A percentile compares a stretch with the other conserved stretches of the same genome.
Evolutionary conservation across 169 alveolate genomes (phyloP).

Genomic region (Neospora caninum): DNA sequence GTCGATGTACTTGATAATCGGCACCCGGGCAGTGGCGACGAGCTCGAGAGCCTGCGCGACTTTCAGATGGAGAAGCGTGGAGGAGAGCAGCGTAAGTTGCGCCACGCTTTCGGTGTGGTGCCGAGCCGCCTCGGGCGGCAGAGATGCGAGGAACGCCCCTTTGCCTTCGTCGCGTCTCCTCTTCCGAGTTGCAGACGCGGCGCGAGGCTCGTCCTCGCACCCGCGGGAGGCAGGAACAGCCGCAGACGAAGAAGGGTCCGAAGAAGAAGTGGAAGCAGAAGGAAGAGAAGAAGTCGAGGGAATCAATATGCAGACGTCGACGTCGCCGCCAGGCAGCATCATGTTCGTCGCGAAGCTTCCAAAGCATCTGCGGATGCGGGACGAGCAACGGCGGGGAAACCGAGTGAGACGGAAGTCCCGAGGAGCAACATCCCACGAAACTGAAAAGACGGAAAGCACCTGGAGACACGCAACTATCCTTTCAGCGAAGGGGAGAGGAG

Average conservation of each 20-base stretch:
- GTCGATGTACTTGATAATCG: slow-evolving; percentile 72
- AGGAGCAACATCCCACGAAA: neutral
- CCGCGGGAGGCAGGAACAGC: neutral
- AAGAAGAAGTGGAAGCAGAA: neutral
- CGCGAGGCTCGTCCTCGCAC: neutral
- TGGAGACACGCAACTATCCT: too few relatives aligned
- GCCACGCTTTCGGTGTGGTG: neutral
- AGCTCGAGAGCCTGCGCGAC: slow-evolving; percentile 40
- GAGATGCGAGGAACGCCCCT: neutral
- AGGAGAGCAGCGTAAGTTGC: slow-evolving; percentile 11
- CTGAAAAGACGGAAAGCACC: neutral
- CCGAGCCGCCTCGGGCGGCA: neutral
- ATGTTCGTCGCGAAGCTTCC: slow-evolving; percentile 38
- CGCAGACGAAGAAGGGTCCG: neutral
- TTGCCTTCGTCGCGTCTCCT: neutral
- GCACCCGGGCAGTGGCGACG: slow-evolving; percentile 67
- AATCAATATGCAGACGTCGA: neutral
- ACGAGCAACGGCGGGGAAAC: neutral
- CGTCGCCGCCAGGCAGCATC: slow-evolving; percentile 43
- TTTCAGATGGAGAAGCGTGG: neutral
- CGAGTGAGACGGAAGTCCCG: neutral
- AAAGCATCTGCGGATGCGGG: slow-evolving; percentile 12
- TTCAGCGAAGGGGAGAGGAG: neutral
- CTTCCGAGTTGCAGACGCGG: neutral
- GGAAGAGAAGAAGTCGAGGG: neutral